These are phyloP conservation scores for Penicillium simplicissimum DNA, from an alignment of 495 filamentous ascomycete species.

Conservation along the genomic window DNA sequence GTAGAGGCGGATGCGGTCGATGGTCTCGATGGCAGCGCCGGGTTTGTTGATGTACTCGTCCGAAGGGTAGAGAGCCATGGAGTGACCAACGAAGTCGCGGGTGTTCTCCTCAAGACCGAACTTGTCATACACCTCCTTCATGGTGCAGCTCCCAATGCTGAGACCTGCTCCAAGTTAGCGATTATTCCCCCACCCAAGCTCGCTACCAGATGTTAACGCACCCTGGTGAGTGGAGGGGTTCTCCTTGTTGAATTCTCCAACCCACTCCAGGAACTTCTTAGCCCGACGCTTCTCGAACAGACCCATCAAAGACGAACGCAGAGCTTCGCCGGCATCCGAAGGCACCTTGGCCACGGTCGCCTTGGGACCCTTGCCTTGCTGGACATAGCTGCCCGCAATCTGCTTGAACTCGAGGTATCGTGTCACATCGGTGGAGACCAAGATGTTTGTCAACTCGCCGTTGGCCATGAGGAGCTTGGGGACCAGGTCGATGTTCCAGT, in stretches of 20 bases:
- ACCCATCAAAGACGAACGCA: slow-evolving; percentile 92
- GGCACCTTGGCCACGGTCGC: slow-evolving; percentile 96
- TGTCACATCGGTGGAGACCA: slow-evolving; percentile 95
- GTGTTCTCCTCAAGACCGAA: slow-evolving; percentile 91
- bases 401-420: slow-evolving; percentile 98
- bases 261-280: slow-evolving; percentile 96
- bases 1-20: slow-evolving; percentile 92
- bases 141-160: slow-evolving; percentile 73
- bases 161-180: slow-evolving; percentile 62
- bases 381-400: slow-evolving; percentile 96
- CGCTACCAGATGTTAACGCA: slow-evolving; percentile 40
- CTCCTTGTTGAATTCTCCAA: slow-evolving; percentile 83
- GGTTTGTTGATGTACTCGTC: slow-evolving; percentile 78
- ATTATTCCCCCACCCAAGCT: neutral
- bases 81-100: slow-evolving; percentile 94
- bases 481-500: slow-evolving; percentile 99
- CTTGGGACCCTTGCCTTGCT: slow-evolving; percentile 76
- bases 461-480: slow-evolving; percentile 98
- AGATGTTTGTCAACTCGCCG: slow-evolving; percentile 96
- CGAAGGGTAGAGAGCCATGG: slow-evolving; percentile 92
- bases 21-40: slow-evolving; percentile 79
- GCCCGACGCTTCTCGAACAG: slow-evolving; percentile 96
- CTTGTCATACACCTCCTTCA: slow-evolving; percentile 98
- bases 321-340: slow-evolving; percentile 86
- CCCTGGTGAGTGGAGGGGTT: slow-evolving; percentile 86